These are phyloP conservation scores for Backusella mclennaniae DNA, from an alignment of 192 early-diverging fungal genomes.

Conservation along the genomic window DNA sequence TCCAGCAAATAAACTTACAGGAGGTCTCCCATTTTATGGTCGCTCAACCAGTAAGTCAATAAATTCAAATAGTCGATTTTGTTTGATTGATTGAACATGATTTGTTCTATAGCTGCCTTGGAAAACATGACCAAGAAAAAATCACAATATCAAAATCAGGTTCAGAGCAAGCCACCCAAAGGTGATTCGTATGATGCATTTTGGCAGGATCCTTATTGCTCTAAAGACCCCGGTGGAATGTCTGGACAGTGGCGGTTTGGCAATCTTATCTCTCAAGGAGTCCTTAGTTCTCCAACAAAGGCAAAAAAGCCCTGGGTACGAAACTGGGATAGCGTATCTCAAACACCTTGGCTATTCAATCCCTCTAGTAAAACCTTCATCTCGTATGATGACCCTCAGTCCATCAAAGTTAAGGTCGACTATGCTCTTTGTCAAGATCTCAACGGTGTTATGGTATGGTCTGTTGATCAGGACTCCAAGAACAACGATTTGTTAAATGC, in stretches of 20 bases:
- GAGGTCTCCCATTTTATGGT: conserved; percentile 64
- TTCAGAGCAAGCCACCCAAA: conserved; percentile 25
- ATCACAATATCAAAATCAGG: conserved; percentile 32
- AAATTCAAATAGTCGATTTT: background rate
- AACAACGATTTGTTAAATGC: conserved; percentile 59
- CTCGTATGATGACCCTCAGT: conserved; percentile 68
- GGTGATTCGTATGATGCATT: conserved; percentile 56
- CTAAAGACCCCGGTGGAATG: conserved; percentile 43
- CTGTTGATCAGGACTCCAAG: conserved; percentile 55
- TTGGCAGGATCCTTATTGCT: conserved; percentile 52
- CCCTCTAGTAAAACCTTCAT: conserved; percentile 55
- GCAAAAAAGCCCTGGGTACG: conserved; percentile 61
- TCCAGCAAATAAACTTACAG: conserved; percentile 58
- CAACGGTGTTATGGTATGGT: conserved; percentile 69
- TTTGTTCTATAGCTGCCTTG: conserved; percentile 18
- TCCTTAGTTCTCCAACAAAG: conserved; percentile 42
- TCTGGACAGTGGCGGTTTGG: conserved; percentile 66
- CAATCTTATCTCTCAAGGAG: conserved; percentile 58
- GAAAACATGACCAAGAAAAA: conserved; percentile 35
- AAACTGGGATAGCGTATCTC: conserved; percentile 57
- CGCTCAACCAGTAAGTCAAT: conserved; percentile 40
- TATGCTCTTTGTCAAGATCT: conserved; percentile 55
- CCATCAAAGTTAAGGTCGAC: conserved; percentile 54
- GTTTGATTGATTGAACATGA: conserved; percentile 11
- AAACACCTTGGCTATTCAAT: conserved; percentile 77